Evolutionary conservation across 495 filamentous ascomycete genomes (phyloP).

Genomic region (Neurospora africana): DNA sequence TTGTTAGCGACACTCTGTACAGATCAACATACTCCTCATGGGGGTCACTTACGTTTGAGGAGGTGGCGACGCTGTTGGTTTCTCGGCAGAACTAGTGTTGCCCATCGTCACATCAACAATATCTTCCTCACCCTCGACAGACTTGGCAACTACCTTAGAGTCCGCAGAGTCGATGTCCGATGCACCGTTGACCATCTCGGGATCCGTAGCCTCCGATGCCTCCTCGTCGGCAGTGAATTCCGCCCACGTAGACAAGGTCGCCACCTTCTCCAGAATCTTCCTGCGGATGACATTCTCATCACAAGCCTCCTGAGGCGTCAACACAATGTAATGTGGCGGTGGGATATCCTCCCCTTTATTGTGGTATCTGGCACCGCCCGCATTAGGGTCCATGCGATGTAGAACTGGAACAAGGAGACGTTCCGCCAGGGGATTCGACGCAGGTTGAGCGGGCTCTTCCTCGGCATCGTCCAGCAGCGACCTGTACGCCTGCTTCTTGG

Average conservation of each 20-base stretch:
- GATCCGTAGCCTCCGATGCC: constrained; percentile 45
- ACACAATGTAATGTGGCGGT: constrained; percentile 40
- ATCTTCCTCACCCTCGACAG: constrained; percentile 81
- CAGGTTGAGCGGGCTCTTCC: constrained; percentile 46
- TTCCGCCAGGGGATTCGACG: constrained; percentile 57
- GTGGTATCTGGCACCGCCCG: neutral
- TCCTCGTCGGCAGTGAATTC: constrained; percentile 37
- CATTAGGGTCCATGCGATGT: constrained; percentile 39
- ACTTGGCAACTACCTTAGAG: constrained; percentile 58
- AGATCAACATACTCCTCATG: neutral
- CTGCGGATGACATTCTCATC: constrained; percentile 40
- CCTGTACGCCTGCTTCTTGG: constrained; percentile 32
- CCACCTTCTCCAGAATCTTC: constrained; percentile 38
- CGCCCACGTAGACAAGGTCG: constrained; percentile 32
- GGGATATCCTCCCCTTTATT: constrained; percentile 18
- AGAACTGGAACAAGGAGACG: constrained; percentile 70
- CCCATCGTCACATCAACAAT: constrained; percentile 85
- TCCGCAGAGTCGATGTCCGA: constrained; percentile 67
- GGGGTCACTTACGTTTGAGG: constrained; percentile 11
- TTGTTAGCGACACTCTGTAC: neutral
- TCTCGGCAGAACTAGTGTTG: constrained; percentile 36
- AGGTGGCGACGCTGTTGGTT: neutral
- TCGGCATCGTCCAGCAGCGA: constrained; percentile 40
- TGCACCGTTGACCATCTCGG: constrained; percentile 59
- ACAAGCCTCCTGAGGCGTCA: constrained; percentile 40